These are phyloP conservation scores for Blechomonas ayalai DNA, from an alignment of 208 protist species.

Conservation along the genomic window DNA sequence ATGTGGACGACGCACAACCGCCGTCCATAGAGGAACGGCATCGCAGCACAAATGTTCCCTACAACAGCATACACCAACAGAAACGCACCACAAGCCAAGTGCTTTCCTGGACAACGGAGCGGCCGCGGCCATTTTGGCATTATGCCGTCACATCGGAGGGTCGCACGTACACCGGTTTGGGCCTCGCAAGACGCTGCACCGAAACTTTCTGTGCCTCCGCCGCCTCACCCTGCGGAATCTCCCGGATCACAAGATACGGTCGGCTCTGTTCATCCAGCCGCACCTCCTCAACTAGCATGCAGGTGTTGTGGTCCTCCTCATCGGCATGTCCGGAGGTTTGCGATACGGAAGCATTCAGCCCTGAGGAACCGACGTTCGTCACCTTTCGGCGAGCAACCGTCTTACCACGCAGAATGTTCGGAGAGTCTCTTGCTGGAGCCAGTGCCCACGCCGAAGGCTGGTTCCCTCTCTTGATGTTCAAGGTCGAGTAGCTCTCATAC, in stretches of 20 bases:
- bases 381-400: neutral
- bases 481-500: constrained; percentile 42
- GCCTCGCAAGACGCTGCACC: constrained; percentile 41
- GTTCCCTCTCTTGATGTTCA: constrained; percentile 39
- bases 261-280: constrained; percentile 55
- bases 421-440: constrained; percentile 21
- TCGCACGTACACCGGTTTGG: constrained; percentile 34
- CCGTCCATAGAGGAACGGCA: too few species aligned
- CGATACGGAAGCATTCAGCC: too few species aligned
- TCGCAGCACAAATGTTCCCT: too few species aligned
- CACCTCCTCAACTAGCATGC: constrained; percentile 56
- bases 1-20: too few species aligned
- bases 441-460: constrained; percentile 70
- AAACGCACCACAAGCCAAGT: too few species aligned
- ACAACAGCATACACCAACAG: too few species aligned
- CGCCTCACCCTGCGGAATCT: constrained; percentile 34
- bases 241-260: constrained; percentile 65
- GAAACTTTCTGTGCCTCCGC: constrained; percentile 34
- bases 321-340: neutral
- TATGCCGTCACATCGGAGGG: constrained; percentile 6
- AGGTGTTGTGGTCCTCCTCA: neutral
- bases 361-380: constrained; percentile 14
- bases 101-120: too few species aligned
- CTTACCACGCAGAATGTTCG: neutral
- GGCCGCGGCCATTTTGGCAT: too few species aligned